phyloP scores from a whole-genome alignment of 257 asterid species.

The Paraleonurus japonicus region DNA sequence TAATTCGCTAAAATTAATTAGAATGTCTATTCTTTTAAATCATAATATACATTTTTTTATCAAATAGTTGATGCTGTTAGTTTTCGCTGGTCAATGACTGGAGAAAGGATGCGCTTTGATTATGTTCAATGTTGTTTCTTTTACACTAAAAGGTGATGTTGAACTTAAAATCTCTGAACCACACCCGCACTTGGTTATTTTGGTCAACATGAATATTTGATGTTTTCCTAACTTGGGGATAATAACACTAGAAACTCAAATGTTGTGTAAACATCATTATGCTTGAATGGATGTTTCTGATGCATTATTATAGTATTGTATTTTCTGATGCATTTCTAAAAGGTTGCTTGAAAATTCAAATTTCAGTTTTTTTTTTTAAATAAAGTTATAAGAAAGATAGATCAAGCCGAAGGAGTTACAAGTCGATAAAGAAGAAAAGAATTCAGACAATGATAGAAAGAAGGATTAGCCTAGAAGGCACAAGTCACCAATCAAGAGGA shows the following conservation, averaged over 20 bases:
- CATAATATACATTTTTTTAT: not conserved
- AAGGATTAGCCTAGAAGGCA: too few species aligned
- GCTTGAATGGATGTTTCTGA: not conserved
- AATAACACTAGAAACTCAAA: not conserved
- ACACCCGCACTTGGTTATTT: not conserved
- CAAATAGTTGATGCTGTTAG: not conserved
- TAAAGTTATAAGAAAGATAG: too few species aligned
- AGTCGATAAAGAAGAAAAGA: too few species aligned
- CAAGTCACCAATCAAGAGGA: too few species aligned
- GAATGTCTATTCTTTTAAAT: too few species aligned
- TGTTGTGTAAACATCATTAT: not conserved
- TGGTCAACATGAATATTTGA: too few species aligned
- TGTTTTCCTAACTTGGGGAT: not conserved
- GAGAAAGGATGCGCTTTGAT: not conserved
- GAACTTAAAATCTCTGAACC: not conserved
- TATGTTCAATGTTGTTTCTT: not conserved
- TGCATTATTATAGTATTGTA: not conserved
- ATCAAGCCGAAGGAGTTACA: too few species aligned
- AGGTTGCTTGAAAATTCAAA: not conserved
- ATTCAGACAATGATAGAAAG: too few species aligned
- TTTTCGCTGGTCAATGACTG: not conserved
- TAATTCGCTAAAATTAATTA: too few species aligned
- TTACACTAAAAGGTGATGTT: not conserved
- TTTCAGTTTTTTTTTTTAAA: too few species aligned
- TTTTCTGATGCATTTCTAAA: not conserved